These are phyloP conservation scores for Dryas alaskensis DNA, from an alignment of 306 rosid genomes.

Conservation along the genomic window DNA sequence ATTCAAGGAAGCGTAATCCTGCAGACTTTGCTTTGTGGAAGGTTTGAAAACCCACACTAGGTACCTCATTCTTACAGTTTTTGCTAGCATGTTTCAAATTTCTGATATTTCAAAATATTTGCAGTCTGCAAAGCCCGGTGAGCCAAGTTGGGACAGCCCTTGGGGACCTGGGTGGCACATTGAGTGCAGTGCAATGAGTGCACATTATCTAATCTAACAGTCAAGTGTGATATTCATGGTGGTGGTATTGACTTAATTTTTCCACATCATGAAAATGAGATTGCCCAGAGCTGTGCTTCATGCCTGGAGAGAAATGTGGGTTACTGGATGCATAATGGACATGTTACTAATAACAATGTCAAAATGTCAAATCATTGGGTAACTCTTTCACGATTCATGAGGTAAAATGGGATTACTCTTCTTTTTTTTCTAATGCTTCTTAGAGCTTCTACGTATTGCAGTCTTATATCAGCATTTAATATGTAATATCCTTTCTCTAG, in stretches of 20 bases:
- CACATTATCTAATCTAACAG: constrained; percentile 73
- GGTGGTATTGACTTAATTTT: constrained; percentile 96
- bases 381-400: constrained; percentile 93
- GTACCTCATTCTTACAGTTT: constrained; percentile 16
- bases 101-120: constrained; percentile 25
- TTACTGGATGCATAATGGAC: constrained; percentile 97
- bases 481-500: constrained; percentile 26
- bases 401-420: constrained; percentile 39
- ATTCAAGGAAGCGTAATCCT: constrained; percentile 77
- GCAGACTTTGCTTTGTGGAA: constrained; percentile 97
- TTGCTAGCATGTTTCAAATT: constrained; percentile 1
- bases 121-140: constrained; percentile 91
- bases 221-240: constrained; percentile 88
- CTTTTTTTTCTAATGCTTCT: neutral
- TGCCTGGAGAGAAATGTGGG: constrained; percentile 60
- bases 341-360: constrained; percentile 83
- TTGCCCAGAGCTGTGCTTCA: constrained; percentile 93
- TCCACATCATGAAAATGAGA: constrained; percentile 98
- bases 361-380: constrained; percentile 93
- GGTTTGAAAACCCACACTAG: constrained; percentile 40
- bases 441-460: constrained; percentile 22
- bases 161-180: constrained; percentile 99
- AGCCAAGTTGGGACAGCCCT: constrained; percentile 97
- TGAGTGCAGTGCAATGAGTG: constrained; percentile 99
- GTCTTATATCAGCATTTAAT: constrained; percentile 18